These are phyloP conservation scores for Verticillium klebahnii DNA, from an alignment of 2,329 filamentous ascomycete genomes.

Conservation along the genomic window DNA sequence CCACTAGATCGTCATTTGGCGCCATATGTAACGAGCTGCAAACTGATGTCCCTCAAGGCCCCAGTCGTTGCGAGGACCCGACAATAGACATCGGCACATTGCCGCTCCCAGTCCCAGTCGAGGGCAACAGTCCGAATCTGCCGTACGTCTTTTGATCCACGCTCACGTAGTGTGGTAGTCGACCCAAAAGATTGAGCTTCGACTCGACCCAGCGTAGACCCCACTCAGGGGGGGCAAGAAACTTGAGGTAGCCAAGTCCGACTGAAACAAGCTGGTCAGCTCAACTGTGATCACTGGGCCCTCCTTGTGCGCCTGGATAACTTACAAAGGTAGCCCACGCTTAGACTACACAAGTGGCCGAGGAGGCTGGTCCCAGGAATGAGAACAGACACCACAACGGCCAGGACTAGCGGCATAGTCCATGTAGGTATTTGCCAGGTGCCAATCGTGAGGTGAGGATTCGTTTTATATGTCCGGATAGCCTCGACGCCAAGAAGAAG, in stretches of 20 bases:
- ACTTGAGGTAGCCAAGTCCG: constrained; percentile 83
- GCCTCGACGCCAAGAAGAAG: constrained; percentile 80
- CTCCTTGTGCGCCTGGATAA: constrained; percentile 10
- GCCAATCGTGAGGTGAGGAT: constrained; percentile 68
- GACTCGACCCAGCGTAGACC: constrained; percentile 82
- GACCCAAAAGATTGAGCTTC: constrained; percentile 77
- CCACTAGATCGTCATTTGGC: not conserved
- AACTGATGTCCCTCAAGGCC: constrained; percentile 44
- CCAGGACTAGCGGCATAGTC: constrained; percentile 77
- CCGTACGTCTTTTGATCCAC: constrained; percentile 96
- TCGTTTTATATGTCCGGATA: constrained; percentile 76
- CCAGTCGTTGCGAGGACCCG: constrained; percentile 62
- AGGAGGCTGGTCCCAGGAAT: constrained; percentile 78
- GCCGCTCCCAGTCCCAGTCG: constrained; percentile 36
- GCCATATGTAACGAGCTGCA: not conserved
- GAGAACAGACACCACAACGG: constrained; percentile 70
- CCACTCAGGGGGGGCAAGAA: constrained; percentile 86
- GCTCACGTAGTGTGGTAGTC: constrained; percentile 87
- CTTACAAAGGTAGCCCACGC: constrained; percentile 81
- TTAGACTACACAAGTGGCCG: constrained; percentile 81
- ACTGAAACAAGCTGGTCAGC: constrained; percentile 38
- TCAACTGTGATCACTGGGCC: constrained; percentile 13
- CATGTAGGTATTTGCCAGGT: constrained; percentile 78
- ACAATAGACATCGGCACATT: constrained; percentile 54
- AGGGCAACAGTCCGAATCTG: constrained; percentile 81